A percentile compares a stretch with the other conserved stretches of the same genome.
Conservation (phyloP, 441 rosid species). For the Rhodomyrtus psidioides region DNA sequence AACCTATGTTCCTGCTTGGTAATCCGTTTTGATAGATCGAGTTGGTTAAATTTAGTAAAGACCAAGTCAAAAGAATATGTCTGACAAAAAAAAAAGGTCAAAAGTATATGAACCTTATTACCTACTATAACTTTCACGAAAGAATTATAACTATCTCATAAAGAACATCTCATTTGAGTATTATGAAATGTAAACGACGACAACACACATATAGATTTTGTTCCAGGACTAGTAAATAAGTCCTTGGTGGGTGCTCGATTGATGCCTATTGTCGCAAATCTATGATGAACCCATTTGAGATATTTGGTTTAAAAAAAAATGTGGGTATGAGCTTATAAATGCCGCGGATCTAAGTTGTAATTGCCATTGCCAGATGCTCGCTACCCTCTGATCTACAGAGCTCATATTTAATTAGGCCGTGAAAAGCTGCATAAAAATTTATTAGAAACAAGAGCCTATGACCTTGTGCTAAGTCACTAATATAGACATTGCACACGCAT, state of each 20-base stretch:
- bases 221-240: background rate
- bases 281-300: background rate
- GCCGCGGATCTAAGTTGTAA: background rate
- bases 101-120: background rate
- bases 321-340: background rate
- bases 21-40: background rate
- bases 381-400: no score
- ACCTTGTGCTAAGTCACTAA: no score
- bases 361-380: background rate
- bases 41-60: background rate
- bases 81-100: no score
- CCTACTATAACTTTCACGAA: background rate
- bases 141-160: background rate
- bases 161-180: background rate
- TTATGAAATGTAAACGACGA: accelerated
- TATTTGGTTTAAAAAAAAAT: background rate
- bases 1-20: no score
- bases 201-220: background rate
- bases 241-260: background rate
- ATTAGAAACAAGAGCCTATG: no score
- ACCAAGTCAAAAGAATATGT: background rate
- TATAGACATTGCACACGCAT: no score
- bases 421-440: no score
- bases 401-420: no score
- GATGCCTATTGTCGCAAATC: background rate